Evolutionary conservation across 345 rosid species (phyloP).

Genomic region (Psidium guajava): DNA sequence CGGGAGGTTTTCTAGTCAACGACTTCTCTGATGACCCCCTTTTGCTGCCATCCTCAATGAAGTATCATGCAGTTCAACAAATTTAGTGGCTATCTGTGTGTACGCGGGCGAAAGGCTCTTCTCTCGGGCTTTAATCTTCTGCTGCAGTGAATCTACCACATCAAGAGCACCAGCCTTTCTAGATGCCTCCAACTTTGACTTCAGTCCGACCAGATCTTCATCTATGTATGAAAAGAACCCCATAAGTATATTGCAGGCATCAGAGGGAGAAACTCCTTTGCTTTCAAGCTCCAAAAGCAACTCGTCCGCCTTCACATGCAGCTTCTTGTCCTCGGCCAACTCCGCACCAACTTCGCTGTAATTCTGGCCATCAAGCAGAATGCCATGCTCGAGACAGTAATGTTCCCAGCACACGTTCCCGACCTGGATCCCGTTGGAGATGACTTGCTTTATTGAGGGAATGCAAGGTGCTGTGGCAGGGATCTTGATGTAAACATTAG

Average conservation of each 20-base stretch:
- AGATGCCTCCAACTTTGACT: slow-evolving; percentile 60
- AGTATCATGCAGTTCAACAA: slow-evolving; percentile 92
- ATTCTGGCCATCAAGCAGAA: too few species aligned
- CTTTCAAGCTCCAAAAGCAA: too few species aligned
- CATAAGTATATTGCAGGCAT: too few species aligned
- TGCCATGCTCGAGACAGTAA: too few species aligned
- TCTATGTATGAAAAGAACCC: too few species aligned
- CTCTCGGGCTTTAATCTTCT: slow-evolving; percentile 66
- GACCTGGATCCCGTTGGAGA: slow-evolving; percentile 77
- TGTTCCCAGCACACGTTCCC: too few species aligned
- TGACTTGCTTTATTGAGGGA: slow-evolving; percentile 89
- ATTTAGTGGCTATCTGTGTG: slow-evolving; percentile 88
- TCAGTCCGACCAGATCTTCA: slow-evolving; percentile 49
- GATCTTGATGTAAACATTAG: slow-evolving; percentile 90
- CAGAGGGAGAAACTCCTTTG: too few species aligned
- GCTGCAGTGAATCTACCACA: slow-evolving; percentile 42
- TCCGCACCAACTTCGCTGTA: too few species aligned
- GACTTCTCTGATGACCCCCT: slow-evolving; percentile 85
- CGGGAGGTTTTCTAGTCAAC: slow-evolving; percentile 78
- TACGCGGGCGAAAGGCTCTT: slow-evolving; percentile 81
- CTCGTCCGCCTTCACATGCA: too few species aligned
- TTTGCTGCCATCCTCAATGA: slow-evolving; percentile 93
- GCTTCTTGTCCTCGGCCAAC: too few species aligned
- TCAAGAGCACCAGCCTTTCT: slow-evolving; percentile 30
- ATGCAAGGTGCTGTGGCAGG: slow-evolving; percentile 92